A percentile compares a stretch with the other conserved stretches of the same genome.
phyloP scores from a whole-genome alignment of 371 early-diverging fungal species.

The Apophysomyces ossiformis region DNA sequence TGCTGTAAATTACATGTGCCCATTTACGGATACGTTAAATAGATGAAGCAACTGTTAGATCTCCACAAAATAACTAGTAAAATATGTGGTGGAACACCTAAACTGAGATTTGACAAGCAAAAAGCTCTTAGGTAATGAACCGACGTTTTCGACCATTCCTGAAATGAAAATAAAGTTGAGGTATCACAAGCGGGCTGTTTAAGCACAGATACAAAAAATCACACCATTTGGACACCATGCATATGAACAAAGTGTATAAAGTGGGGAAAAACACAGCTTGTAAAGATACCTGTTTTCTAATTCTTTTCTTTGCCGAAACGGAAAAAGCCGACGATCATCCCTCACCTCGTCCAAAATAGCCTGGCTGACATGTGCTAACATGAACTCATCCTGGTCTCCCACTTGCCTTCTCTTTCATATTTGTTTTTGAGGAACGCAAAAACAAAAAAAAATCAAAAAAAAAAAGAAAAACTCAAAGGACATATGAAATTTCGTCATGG shows the following conservation, averaged over 20 bases:
- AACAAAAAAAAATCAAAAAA: background rate
- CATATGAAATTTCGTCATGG: background rate
- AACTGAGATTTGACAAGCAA: slow-evolving; percentile 7
- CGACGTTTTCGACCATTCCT: slow-evolving; percentile 5
- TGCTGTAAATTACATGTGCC: background rate
- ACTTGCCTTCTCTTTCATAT: background rate
- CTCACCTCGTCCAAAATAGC: background rate
- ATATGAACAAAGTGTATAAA: background rate
- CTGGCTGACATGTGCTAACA: background rate
- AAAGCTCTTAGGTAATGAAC: background rate
- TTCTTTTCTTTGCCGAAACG: background rate
- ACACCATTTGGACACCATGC: slow-evolving; percentile 5
- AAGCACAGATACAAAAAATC: background rate
- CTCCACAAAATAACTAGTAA: background rate
- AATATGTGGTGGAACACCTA: slow-evolving; percentile 1
- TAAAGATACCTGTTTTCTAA: background rate
- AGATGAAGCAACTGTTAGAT: background rate
- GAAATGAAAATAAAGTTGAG: background rate
- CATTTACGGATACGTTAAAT: too few species aligned
- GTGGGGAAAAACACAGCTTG: background rate
- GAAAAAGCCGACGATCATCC: slow-evolving; percentile 5
- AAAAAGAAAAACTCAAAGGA: background rate
- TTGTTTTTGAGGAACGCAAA: background rate
- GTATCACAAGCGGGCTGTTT: background rate
- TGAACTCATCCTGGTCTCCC: background rate